These are phyloP conservation scores for Chaetomium sp. DNA, from an alignment of 2,329 filamentous ascomycete species.

Conservation along the genomic window DNA sequence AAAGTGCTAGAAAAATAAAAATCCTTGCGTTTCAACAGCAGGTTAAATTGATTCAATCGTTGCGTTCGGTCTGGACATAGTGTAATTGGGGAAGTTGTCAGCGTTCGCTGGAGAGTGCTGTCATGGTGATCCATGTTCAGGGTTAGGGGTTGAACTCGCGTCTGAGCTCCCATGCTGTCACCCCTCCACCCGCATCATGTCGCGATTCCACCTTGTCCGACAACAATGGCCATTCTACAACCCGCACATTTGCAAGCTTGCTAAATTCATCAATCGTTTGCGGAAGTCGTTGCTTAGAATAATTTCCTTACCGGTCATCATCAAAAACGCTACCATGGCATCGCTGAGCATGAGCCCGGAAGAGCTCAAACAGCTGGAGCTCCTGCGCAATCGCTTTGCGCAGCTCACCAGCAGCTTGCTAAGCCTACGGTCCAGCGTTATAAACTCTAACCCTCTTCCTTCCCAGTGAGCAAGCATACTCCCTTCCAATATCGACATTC, in stretches of 20 bases:
- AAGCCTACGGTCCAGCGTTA: conserved; percentile 55
- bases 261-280: too few species aligned
- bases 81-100: too few species aligned
- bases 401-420: conserved; percentile 63
- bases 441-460: conserved; percentile 59
- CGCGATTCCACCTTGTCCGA: too few species aligned
- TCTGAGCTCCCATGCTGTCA: too few species aligned
- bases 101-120: too few species aligned
- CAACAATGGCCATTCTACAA: too few species aligned
- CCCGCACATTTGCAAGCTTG: too few species aligned
- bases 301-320: not conserved
- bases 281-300: too few species aligned
- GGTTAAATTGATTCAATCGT: not conserved
- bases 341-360: conserved; percentile 49
- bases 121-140: too few species aligned
- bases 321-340: conserved; percentile 26
- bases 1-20: not conserved
- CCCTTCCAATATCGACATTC: not conserved
- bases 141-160: too few species aligned
- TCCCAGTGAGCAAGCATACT: conserved; percentile 45
- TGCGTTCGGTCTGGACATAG: too few species aligned
- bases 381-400: conserved; percentile 60
- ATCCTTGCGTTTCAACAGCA: conserved; percentile 4
- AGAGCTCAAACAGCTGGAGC: conserved; percentile 63
- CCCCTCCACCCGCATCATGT: too few species aligned